Evolutionary conservation across 371 early-diverging fungal species (phyloP).

Genomic region (Synchytrium microbalum): DNA sequence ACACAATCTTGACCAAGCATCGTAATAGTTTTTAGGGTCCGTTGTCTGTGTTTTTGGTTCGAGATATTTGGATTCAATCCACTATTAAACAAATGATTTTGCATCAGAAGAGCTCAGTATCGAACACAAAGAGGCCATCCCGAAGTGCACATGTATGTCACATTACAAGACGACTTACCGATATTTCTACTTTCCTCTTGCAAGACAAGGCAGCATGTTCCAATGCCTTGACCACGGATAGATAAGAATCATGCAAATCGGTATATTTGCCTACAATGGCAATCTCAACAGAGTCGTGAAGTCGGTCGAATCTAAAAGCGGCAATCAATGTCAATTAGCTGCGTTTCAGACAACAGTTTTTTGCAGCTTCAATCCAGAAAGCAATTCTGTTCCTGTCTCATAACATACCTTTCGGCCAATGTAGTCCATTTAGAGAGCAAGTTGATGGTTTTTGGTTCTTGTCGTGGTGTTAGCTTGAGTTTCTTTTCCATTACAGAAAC

Average conservation of each 20-base stretch:
- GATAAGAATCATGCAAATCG: slow-evolving; percentile 90
- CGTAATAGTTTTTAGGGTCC: slow-evolving; percentile 86
- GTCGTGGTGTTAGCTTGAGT: slow-evolving; percentile 53
- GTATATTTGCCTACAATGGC: slow-evolving; percentile 97
- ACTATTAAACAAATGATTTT: slow-evolving; percentile 29
- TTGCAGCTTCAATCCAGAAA: neutral
- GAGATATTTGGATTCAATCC: slow-evolving; percentile 93
- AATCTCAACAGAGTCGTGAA: slow-evolving; percentile 81
- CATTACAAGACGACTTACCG: slow-evolving; percentile 15
- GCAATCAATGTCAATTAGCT: slow-evolving; percentile 8
- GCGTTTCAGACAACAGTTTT: slow-evolving; percentile 2
- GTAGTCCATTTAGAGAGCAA: slow-evolving; percentile 66
- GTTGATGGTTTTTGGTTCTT: slow-evolving; percentile 9
- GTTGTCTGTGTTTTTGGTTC: slow-evolving; percentile 62
- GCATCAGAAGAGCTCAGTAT: slow-evolving; percentile 4
- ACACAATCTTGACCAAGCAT: slow-evolving; percentile 85
- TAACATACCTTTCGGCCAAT: slow-evolving; percentile 50
- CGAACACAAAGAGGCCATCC: slow-evolving; percentile 1
- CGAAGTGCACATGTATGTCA: neutral
- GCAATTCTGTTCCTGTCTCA: neutral
- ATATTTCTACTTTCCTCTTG: slow-evolving; percentile 72
- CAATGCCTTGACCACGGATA: slow-evolving; percentile 92
- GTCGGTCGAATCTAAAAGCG: slow-evolving; percentile 58
- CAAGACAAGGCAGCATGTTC: slow-evolving; percentile 86
- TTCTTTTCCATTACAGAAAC: slow-evolving; percentile 73